A percentile compares a stretch with the other conserved stretches of the same genome.
phyloP scores from a whole-genome alignment of 169 alveolate genomes.

The Sarcocystis neurona region DNA sequence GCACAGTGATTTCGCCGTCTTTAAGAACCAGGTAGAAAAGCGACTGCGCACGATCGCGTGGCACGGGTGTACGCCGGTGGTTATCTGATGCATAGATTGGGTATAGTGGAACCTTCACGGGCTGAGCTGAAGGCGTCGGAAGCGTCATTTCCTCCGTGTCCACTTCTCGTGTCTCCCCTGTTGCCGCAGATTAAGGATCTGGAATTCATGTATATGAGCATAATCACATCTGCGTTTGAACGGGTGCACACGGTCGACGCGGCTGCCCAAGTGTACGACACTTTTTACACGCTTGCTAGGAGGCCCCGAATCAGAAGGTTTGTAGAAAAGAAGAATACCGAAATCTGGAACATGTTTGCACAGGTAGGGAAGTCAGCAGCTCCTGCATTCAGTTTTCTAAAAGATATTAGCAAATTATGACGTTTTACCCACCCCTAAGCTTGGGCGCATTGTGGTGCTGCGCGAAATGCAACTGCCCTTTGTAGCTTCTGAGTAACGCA shows the following conservation, averaged over 20 bases:
- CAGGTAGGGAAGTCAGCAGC: slow-evolving; percentile 72
- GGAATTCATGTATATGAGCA: slow-evolving; percentile 83
- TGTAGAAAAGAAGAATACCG: slow-evolving; percentile 86
- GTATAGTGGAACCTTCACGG: not conserved
- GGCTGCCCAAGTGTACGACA: slow-evolving; percentile 82
- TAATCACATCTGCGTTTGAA: slow-evolving; percentile 84
- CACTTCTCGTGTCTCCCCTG: not conserved
- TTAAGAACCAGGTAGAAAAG: slow-evolving; percentile 80
- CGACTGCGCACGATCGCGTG: not conserved
- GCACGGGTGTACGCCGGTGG: not conserved
- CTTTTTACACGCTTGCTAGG: slow-evolving; percentile 85
- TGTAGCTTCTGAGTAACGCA: too few relatives aligned
- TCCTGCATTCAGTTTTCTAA: too few relatives aligned
- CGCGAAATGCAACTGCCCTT: too few relatives aligned
- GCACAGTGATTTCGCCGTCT: slow-evolving; percentile 91
- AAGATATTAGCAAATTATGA: too few relatives aligned
- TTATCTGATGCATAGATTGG: too few relatives aligned
- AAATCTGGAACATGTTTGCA: slow-evolving; percentile 77
- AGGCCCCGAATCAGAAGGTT: slow-evolving; percentile 85
- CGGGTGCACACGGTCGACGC: slow-evolving; percentile 81
- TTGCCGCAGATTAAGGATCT: slow-evolving; percentile 77
- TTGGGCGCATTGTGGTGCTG: too few relatives aligned
- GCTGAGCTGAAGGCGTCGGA: not conserved
- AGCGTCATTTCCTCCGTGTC: too few relatives aligned
- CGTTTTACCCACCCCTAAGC: too few relatives aligned